These are phyloP conservation scores for Aschersonia sp. DNA, from an alignment of 2,329 filamentous ascomycete species.

Conservation along the genomic window DNA sequence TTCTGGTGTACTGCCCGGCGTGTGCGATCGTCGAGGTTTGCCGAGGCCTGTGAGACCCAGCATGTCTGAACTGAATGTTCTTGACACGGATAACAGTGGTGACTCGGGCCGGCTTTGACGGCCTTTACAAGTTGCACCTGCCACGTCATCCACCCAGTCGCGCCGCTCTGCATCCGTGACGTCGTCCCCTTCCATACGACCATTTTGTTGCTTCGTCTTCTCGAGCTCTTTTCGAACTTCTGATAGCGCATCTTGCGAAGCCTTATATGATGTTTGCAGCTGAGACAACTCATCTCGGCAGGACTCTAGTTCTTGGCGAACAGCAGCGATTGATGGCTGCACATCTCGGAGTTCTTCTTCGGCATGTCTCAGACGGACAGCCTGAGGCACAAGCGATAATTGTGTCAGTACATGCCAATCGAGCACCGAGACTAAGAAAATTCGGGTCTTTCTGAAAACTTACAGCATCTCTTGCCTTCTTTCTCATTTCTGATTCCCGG, in stretches of 20 bases:
- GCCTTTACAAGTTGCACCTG: slow-evolving; percentile 23
- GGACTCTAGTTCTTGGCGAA: slow-evolving; percentile 48
- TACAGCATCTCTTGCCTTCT: slow-evolving; percentile 78
- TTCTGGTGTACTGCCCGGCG: slow-evolving; percentile 34
- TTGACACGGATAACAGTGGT: slow-evolving; percentile 32
- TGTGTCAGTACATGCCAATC: not conserved
- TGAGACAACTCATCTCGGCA: slow-evolving; percentile 45
- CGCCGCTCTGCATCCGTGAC: slow-evolving; percentile 27
- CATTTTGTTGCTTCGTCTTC: slow-evolving; percentile 23
- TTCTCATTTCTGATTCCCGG: slow-evolving; percentile 75
- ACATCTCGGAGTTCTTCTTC: slow-evolving; percentile 74
- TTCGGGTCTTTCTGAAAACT: slow-evolving; percentile 15
- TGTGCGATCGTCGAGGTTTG: slow-evolving; percentile 18
- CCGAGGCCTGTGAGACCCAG: slow-evolving; percentile 28
- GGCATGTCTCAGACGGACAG: slow-evolving; percentile 45
- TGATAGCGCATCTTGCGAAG: slow-evolving; percentile 49
- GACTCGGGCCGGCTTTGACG: slow-evolving; percentile 38
- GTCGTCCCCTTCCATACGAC: slow-evolving; percentile 11
- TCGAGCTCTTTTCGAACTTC: slow-evolving; percentile 37
- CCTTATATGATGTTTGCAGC: slow-evolving; percentile 50
- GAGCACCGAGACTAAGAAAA: not conserved
- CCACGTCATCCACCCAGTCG: slow-evolving; percentile 38
- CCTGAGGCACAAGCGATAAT: slow-evolving; percentile 25
- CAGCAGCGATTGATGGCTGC: slow-evolving; percentile 45
- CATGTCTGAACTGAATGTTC: slow-evolving; percentile 41